Evolutionary conservation across 305 asterid genomes (phyloP), one percentile per base, ranked within the genome.

Genomic region (Fraxinus latifolia): DNA sequence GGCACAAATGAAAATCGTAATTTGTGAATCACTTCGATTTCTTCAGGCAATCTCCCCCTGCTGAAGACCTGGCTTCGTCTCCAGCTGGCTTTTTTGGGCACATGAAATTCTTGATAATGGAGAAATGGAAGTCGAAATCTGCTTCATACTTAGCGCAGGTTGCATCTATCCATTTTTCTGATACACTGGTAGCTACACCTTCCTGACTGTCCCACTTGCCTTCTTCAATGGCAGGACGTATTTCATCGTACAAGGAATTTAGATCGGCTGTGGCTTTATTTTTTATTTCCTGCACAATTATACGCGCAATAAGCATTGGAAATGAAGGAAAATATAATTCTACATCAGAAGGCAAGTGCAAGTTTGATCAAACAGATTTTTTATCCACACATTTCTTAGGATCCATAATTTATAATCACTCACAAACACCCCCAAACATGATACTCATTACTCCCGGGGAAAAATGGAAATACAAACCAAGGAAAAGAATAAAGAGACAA

Each of bases 151-250:
- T 92, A 2, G 89, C 76, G 81, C 99, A 96, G 12, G 89, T 87
- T 36, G 99, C 97, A 74, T 88, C 88, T 27, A 95, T 94, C 98
- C 99, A 95, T 88, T 87, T 90, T 86, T 92, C 91, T 14, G 95
- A 97, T 44, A 44, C 55, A 44, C 55, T 44, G 55, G 6, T 44
- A 44, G 55, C 17, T 79, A 89, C 91, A 76, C 88, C 89, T 81
- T 95, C 98, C 85, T 94, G 99, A 87, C 85, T 88, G 80, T 94
- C 97, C 86, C 91, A 92, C 84, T 89, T 93, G 15, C 89, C 95
- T 80, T 90, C 93, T 88, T 93, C 99, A 55, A 94, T 94, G 42
- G 91, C 93, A 1, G 98, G 97, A 7, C 96, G 95, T 77, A 93
- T 94, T 83, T 93, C 96, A 80, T 93, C 92, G 19, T 94, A 92